Percentiles rank a stretch among this genome's conserved stretches.
phyloP scores from a whole-genome alignment of 1,284 basidiomycete species.

The Leccinum angustisporum region DNA sequence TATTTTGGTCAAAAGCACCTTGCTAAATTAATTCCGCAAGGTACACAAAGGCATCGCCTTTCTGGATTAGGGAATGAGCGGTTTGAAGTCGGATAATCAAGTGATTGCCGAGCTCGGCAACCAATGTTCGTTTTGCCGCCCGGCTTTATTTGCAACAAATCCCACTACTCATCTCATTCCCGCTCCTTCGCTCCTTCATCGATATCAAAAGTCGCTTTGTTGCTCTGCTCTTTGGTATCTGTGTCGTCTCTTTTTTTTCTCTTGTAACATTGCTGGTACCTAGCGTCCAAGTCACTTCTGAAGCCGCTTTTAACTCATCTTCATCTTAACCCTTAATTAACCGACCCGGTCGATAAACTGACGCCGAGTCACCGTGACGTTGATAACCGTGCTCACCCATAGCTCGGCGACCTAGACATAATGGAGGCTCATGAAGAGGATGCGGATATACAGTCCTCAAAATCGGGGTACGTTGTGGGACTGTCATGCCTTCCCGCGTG shows the following conservation, averaged over 20 bases:
- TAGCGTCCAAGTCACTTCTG: conserved; percentile 4
- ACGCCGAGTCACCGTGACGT: conserved; percentile 41
- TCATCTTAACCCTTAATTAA: conserved; percentile 41
- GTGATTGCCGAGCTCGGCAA: conserved; percentile 40
- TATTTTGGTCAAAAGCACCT: conserved; percentile 21
- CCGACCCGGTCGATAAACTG: conserved; percentile 42
- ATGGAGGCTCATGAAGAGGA: conserved; percentile 31
- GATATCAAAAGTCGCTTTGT: conserved; percentile 27
- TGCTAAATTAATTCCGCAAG: conserved; percentile 29
- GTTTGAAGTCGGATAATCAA: conserved; percentile 37
- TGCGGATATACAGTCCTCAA: conserved; percentile 34
- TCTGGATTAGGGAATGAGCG: conserved; percentile 33
- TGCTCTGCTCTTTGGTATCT: conserved; percentile 10
- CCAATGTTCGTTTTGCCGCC: conserved; percentile 38
- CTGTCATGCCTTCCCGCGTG: conserved; percentile 8
- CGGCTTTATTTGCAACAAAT: conserved; percentile 42
- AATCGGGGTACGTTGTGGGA: conserved; percentile 25
- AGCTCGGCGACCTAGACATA: conserved; percentile 22
- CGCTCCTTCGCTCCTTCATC: conserved; percentile 32
- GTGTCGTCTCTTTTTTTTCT: conserved; percentile 6
- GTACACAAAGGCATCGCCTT: conserved; percentile 26
- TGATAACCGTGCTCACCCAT: conserved; percentile 35
- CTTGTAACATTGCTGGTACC: conserved; percentile 1
- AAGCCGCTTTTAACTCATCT: conserved; percentile 17
- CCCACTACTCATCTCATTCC: conserved; percentile 36